These are phyloP conservation scores for Nicotiana otophora DNA, from an alignment of 257 asterid species.

Conservation along the genomic window DNA sequence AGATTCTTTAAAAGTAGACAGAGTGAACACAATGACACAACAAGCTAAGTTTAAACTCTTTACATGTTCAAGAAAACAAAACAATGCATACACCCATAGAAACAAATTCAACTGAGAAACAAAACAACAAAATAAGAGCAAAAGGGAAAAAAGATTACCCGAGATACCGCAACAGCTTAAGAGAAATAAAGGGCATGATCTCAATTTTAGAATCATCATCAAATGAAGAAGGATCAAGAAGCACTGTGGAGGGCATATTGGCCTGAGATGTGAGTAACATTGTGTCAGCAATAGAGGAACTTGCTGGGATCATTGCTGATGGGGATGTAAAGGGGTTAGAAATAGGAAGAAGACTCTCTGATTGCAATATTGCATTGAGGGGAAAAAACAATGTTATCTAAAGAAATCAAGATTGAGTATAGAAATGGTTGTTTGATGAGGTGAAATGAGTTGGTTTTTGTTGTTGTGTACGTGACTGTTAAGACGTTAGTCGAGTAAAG, in stretches of 20 bases:
- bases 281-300: background rate
- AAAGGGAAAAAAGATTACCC: slow-evolving; percentile 40
- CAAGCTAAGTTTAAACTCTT: background rate
- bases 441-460: background rate
- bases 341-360: background rate
- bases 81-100: background rate
- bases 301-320: background rate
- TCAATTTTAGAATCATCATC: slow-evolving; percentile 47
- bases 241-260: background rate
- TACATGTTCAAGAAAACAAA: background rate
- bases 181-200: slow-evolving; percentile 45
- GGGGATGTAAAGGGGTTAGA: background rate
- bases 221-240: background rate
- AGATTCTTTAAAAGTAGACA: background rate
- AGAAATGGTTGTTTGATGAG: background rate
- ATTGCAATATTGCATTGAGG: background rate
- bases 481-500: background rate
- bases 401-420: background rate
- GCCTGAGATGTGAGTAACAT: background rate
- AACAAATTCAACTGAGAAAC: too few species aligned
- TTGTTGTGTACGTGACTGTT: background rate
- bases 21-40: background rate
- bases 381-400: background rate
- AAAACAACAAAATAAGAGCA: background rate
- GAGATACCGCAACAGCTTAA: slow-evolving; percentile 50